Percentiles rank a stretch among this genome's conserved stretches.
Evolutionary conservation across 1,139 yeast species (phyloP).

Genomic region (Eremothecium sinecaudum): DNA sequence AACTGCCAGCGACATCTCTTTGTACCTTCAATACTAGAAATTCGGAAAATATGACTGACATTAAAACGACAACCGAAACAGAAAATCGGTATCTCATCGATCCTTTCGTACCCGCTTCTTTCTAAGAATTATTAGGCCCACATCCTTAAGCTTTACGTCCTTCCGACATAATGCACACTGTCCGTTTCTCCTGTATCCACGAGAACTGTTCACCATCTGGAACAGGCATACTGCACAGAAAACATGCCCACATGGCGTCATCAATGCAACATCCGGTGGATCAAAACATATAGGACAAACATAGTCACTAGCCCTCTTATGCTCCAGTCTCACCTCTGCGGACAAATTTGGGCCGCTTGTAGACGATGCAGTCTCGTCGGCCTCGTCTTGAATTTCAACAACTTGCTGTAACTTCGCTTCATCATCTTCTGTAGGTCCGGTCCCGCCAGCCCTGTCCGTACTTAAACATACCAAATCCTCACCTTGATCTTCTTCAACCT

Average conservation of each 20-base stretch:
- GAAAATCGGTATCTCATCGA: not conserved
- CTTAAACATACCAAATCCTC: not conserved
- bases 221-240: slow-evolving; percentile 45
- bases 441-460: too few species aligned
- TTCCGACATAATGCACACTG: slow-evolving; percentile 44
- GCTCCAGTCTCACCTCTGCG: too few species aligned
- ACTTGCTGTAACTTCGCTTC: slow-evolving; percentile 21
- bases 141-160: slow-evolving; percentile 32
- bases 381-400: slow-evolving; percentile 22
- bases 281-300: slow-evolving; percentile 48
- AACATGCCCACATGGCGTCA: slow-evolving; percentile 47
- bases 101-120: slow-evolving; percentile 22
- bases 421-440: slow-evolving; percentile 5
- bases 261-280: slow-evolving; percentile 38
- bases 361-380: slow-evolving; percentile 8
- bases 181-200: slow-evolving; percentile 31
- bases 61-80: not conserved
- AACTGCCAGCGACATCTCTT: too few species aligned
- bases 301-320: slow-evolving; percentile 31
- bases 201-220: slow-evolving; percentile 40
- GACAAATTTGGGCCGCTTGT: slow-evolving; percentile 11
- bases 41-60: not conserved
- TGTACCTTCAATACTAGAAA: too few species aligned
- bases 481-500: too few species aligned
- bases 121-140: slow-evolving; percentile 27